Evolutionary conservation across 768 basidiomycete species (phyloP).

Genomic region (Bullera alba): DNA sequence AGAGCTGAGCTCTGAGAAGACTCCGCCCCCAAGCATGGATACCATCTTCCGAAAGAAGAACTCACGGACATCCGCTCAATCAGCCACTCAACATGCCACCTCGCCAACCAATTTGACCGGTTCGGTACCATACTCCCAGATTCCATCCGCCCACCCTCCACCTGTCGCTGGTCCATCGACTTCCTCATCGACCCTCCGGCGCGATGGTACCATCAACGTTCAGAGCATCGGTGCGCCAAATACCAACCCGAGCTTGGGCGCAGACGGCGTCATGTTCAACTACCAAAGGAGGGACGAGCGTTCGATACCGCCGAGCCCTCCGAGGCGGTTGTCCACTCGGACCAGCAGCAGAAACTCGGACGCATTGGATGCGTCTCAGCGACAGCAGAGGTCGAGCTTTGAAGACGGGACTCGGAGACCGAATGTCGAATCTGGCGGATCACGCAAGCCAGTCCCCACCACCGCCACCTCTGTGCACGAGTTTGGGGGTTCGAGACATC

Average conservation of each 20-base stretch:
- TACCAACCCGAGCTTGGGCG: conserved; percentile 19
- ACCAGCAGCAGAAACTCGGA: background rate
- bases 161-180: conserved; percentile 22
- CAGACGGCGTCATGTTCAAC: background rate
- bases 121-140: conserved; percentile 23
- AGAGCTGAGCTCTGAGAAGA: too few relatives aligned
- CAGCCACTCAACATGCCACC: conserved; percentile 6
- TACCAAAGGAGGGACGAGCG: background rate
- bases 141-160: conserved; percentile 5
- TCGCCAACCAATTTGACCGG: conserved; percentile 8
- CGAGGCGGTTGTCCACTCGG: background rate
- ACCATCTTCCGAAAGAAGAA: conserved; percentile 17
- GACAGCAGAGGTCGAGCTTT: background rate
- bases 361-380: too few relatives aligned
- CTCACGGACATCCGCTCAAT: conserved; percentile 8
- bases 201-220: background rate
- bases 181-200: background rate
- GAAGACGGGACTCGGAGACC: background rate
- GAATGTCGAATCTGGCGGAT: background rate
- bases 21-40: too few relatives aligned
- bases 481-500: conserved; percentile 6
- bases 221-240: conserved; percentile 22
- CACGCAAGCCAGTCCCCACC: background rate
- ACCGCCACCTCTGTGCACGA: conserved; percentile 3
- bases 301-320: background rate